phyloP scores from a whole-genome alignment of 1,284 basidiomycete species.

The Veloboletus limbatus region DNA sequence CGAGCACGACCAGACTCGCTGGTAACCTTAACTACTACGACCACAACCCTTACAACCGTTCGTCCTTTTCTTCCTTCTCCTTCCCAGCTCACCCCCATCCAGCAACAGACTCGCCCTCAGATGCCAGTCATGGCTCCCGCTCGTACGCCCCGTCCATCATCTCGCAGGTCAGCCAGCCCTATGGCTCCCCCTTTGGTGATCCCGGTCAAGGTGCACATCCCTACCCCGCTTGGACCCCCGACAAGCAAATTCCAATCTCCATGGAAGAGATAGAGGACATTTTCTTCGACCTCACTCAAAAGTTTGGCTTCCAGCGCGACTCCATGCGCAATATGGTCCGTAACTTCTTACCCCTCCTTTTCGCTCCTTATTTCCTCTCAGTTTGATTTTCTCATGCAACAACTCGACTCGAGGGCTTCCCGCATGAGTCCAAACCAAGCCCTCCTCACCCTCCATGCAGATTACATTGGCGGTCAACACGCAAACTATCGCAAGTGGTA shows the following conservation, averaged over 20 bases:
- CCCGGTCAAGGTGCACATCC: constrained; percentile 64
- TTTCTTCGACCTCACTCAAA: constrained; percentile 97
- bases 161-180: constrained; percentile 56
- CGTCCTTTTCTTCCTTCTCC: background rate
- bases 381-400: constrained; percentile 99
- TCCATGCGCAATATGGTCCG: constrained; percentile 87
- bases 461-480: constrained; percentile 97
- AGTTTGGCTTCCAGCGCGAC: constrained; percentile 98
- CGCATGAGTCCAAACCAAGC: constrained; percentile 99
- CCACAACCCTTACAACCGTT: constrained; percentile 22
- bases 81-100: constrained; percentile 26
- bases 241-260: constrained; percentile 93
- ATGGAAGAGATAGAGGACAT: constrained; percentile 99
- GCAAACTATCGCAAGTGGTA: constrained; percentile 99
- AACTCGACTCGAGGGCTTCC: constrained; percentile 94
- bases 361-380: constrained; percentile 28
- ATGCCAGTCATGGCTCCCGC: constrained; percentile 41
- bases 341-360: constrained; percentile 11
- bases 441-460: constrained; percentile 92
- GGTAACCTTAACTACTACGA: constrained; percentile 28
- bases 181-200: constrained; percentile 57
- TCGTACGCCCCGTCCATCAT: constrained; percentile 52
- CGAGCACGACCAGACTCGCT: constrained; percentile 34
- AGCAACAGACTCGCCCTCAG: constrained; percentile 42
- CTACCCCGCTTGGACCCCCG: constrained; percentile 93